Evolutionary conservation across 1,284 basidiomycete species (phyloP), one percentile per base, ranked within the genome.

Genomic region (Tilletia indica): DNA sequence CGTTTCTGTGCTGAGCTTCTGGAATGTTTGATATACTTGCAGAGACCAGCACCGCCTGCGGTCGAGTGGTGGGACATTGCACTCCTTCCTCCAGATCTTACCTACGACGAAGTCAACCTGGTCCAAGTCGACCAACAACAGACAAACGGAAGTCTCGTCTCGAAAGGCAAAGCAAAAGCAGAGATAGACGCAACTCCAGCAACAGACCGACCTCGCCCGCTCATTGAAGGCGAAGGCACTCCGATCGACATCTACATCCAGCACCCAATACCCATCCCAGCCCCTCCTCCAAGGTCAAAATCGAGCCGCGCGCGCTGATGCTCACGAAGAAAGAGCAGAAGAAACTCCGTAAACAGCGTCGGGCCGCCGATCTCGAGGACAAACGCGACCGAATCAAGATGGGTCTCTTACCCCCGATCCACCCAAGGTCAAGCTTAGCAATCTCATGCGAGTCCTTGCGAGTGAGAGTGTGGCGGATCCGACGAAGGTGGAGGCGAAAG

Each of bases 11-110:
- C 25, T 31, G 25, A 31, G 25, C 25, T 31, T 31, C 25, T 31
- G 25, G 25, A 31, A 31, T 31, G 25, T 31, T 31, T 31, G 25
- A 31, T 31, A 31, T 31, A 31, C 16, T 49, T 74, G 21, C 79
- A 94, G 90, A 88, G 94, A 61, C 89, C 90, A 71, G 88, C 91
- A 0, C 96, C 96, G 4, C 97, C 96, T 0, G 90, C 90, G 4
- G 89, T 91, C 8, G 96, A 99, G 85, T 99, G 96, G 96, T 99
- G 97, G 96, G 97, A 99, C 85, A 89, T 89, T 42, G 89, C 92
- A 0, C 87, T 97, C n/a, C 86, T 99, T 11, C 91, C 92, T 87
- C 78, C 90, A 90, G 83, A 88, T 87, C 0, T 98, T 98, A 16
- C 42, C 3, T 54, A 68, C 84, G 89, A 90, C 70, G 92, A 93